Conservation (phyloP, 2,329 filamentous ascomycete species). For the Fusarium fujikuroi region DNA sequence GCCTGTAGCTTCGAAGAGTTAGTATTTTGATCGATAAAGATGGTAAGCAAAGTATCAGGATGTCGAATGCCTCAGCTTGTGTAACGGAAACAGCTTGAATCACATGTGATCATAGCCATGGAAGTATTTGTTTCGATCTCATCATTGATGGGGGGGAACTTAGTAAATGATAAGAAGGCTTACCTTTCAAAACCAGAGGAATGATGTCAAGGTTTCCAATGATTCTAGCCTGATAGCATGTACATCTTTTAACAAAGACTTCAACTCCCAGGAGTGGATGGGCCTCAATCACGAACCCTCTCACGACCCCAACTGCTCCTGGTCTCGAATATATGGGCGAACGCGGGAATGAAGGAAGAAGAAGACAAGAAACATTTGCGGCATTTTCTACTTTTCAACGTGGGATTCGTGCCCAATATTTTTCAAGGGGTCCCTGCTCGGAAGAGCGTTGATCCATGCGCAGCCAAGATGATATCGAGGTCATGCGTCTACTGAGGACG, state of each 20-base stretch:
- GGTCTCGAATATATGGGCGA: fast-evolving
- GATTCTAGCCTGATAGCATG: fast-evolving
- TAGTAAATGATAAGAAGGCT: fast-evolving
- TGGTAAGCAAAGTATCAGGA: fast-evolving
- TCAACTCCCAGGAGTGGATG: fast-evolving
- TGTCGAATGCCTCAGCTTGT: background rate
- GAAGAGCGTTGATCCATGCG: slow-evolving; percentile 8
- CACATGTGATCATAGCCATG: slow-evolving; percentile 18
- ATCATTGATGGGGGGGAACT: background rate
- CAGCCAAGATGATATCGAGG: background rate
- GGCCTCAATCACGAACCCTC: background rate
- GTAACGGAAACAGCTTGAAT: slow-evolving; percentile 19
- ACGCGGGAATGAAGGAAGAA: fast-evolving
- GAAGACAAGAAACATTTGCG: background rate
- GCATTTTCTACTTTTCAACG: background rate
- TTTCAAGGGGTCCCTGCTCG: background rate
- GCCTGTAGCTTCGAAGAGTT: background rate
- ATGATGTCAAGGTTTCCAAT: background rate
- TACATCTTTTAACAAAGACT: fast-evolving
- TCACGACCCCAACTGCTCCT: no score
- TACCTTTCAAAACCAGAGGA: background rate
- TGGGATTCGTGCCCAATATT: background rate
- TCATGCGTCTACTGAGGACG: background rate
- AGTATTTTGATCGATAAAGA: fast-evolving
- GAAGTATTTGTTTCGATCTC: slow-evolving; percentile 24